These are phyloP conservation scores for Stephania cephalantha DNA, from an alignment of 164 flowering plant genomes.

Conservation along the genomic window DNA sequence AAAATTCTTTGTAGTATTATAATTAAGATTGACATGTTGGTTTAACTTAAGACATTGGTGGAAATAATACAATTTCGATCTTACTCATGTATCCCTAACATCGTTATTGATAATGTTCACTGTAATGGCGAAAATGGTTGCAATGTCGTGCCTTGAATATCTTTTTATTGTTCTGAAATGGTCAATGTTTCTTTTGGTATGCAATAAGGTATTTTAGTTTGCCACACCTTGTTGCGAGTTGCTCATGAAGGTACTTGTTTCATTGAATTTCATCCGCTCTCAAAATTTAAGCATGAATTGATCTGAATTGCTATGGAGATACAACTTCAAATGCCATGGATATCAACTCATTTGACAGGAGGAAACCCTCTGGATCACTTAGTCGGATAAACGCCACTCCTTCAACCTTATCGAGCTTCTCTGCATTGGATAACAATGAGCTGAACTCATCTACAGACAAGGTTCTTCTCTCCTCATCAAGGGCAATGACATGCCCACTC, in stretches of 20 bases:
- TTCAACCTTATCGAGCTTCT: constrained; percentile 18
- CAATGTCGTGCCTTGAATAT: no score
- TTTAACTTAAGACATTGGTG: no score
- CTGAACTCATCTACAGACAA: constrained; percentile 36
- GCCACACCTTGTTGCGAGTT: neutral
- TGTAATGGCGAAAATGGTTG: no score
- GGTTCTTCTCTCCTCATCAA: constrained; percentile 48
- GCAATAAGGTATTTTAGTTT: neutral
- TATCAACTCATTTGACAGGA: constrained; percentile 87
- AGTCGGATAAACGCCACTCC: constrained; percentile 46
- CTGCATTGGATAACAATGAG: constrained; percentile 21
- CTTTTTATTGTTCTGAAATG: neutral
- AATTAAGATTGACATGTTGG: no score
- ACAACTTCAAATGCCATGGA: constrained; percentile 65
- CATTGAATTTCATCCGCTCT: no score
- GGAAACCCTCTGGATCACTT: constrained; percentile 92
- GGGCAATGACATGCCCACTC: constrained; percentile 75
- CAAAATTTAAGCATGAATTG: neutral
- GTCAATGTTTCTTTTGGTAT: neutral
- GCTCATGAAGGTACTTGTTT: neutral
- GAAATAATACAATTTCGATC: no score
- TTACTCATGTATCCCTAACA: no score
- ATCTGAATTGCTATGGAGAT: constrained; percentile 34
- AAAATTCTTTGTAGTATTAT: no score
- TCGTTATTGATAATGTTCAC: no score